Percentiles rank a stretch among this genome's conserved stretches.
These are phyloP conservation scores for Phialocephala subalpina DNA, from an alignment of 2,329 filamentous ascomycete species.

Conservation along the genomic window DNA sequence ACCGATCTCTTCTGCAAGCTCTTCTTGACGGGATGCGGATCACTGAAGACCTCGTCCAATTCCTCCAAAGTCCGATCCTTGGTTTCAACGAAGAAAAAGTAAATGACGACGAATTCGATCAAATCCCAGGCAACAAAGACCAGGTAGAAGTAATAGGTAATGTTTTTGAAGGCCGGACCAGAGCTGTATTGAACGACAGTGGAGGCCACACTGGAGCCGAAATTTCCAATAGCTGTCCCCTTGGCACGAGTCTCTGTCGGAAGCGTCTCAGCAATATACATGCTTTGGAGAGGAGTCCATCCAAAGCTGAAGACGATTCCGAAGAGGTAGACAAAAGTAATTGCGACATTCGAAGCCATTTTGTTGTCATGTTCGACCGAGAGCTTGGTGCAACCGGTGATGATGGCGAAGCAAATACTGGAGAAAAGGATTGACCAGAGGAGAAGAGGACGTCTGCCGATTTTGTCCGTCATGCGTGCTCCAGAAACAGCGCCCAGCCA, in stretches of 20 bases:
- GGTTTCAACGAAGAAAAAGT: slow-evolving; percentile 62
- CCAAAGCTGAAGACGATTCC: slow-evolving; percentile 60
- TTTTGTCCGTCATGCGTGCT: slow-evolving; percentile 34
- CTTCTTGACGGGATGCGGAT: slow-evolving; percentile 53
- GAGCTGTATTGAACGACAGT: slow-evolving; percentile 48
- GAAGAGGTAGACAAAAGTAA: slow-evolving; percentile 61
- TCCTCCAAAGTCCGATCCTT: slow-evolving; percentile 62
- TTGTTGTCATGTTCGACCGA: slow-evolving; percentile 21
- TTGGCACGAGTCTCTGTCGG: slow-evolving; percentile 53
- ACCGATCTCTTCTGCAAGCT: slow-evolving; percentile 47
- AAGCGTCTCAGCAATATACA: slow-evolving; percentile 58
- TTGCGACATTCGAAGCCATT: slow-evolving; percentile 37
- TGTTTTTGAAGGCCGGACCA: slow-evolving; percentile 46
- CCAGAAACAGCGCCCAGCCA: slow-evolving; percentile 34
- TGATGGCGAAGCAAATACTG: slow-evolving; percentile 45
- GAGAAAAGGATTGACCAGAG: slow-evolving; percentile 36
- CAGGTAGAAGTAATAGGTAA: slow-evolving; percentile 47
- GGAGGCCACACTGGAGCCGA: slow-evolving; percentile 47
- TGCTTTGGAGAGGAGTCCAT: slow-evolving; percentile 58
- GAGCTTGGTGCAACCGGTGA: slow-evolving; percentile 49
- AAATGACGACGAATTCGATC: slow-evolving; percentile 52
- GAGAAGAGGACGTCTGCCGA: slow-evolving; percentile 42
- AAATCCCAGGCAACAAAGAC: slow-evolving; percentile 45
- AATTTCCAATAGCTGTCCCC: slow-evolving; percentile 53
- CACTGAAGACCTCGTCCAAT: slow-evolving; percentile 62